A percentile compares a stretch with the other conserved stretches of the same genome.
Evolutionary conservation across 169 alveolate species (phyloP).

Genomic region (Babesia gibsoni): DNA sequence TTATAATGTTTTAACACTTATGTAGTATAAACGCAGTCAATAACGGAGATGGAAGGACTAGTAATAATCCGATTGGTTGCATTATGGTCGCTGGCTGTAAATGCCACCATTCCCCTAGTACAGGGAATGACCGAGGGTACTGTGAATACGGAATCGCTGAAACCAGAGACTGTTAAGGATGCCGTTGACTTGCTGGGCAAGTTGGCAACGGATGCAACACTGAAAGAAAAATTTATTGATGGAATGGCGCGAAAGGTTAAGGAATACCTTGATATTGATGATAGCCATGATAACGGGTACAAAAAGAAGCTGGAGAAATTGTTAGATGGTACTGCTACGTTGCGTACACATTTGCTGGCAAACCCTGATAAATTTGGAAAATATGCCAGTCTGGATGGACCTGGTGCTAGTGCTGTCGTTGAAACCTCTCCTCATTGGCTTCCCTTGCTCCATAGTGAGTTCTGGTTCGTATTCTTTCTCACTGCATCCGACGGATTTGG

Average conservation of each 20-base stretch:
- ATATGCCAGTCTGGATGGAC: background rate
- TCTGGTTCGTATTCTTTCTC: background rate
- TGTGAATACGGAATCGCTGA: too few species aligned
- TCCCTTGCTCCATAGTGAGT: background rate
- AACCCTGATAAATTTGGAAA: background rate
- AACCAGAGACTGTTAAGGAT: background rate
- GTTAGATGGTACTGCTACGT: background rate
- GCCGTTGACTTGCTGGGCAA: background rate
- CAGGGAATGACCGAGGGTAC: too few species aligned
- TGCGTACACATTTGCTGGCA: background rate
- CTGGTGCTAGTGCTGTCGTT: too few species aligned
- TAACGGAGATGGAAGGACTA: too few species aligned
- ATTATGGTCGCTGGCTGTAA: too few species aligned
- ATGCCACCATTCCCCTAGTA: too few species aligned
- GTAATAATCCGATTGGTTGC: too few species aligned
- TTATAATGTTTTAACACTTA: too few species aligned
- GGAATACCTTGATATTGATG: background rate
- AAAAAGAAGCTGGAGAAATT: background rate
- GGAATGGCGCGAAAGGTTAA: background rate
- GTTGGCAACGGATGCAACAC: background rate
- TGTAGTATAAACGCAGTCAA: too few species aligned
- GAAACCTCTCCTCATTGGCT: too few species aligned
- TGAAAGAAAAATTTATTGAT: background rate
- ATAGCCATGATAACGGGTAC: background rate
- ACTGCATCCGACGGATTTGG: background rate